These are phyloP conservation scores for Austroboletus rostrupii DNA, from an alignment of 1,284 basidiomycete species.

Conservation along the genomic window DNA sequence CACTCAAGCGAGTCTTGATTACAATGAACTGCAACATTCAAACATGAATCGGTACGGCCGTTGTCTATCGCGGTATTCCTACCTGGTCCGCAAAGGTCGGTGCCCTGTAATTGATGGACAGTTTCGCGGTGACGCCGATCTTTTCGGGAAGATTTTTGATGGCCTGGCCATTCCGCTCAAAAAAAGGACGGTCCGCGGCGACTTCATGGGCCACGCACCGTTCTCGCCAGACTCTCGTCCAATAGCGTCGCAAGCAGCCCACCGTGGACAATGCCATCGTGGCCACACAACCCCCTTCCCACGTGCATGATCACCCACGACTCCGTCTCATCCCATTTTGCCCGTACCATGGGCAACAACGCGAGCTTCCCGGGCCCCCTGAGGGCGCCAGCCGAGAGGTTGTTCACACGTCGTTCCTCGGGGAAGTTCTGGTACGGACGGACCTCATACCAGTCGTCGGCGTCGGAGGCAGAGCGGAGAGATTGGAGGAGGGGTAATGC, in stretches of 20 bases:
- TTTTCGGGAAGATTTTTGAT: constrained; percentile 81
- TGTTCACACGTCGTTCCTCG: constrained; percentile 70
- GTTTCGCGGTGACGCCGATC: constrained; percentile 89
- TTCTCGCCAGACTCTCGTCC: constrained; percentile 83
- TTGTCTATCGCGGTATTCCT: constrained; percentile 10
- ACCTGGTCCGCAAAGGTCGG: constrained; percentile 85
- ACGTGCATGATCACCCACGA: constrained; percentile 73
- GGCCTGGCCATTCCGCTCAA: constrained; percentile 43
- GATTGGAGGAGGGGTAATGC: constrained; percentile 57
- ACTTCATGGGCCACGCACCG: constrained; percentile 41
- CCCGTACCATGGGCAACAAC: constrained; percentile 70
- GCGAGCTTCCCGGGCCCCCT: constrained; percentile 84
- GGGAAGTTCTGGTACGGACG: constrained; percentile 74
- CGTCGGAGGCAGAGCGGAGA: constrained; percentile 46
- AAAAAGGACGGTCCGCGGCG: background rate
- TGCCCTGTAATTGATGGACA: constrained; percentile 73
- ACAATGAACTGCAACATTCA: constrained; percentile 58
- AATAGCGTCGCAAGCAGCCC: constrained; percentile 87
- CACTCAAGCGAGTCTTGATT: constrained; percentile 60
- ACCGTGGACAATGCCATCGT: constrained; percentile 93
- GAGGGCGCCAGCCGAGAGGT: constrained; percentile 80
- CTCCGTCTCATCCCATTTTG: constrained; percentile 73
- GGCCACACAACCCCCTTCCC: constrained; percentile 83
- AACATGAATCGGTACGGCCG: background rate
- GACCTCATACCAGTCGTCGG: constrained; percentile 67